Base-by-base conservation (phyloP, 2,329 filamentous ascomycete species). In the Sporothrix variecibatus region DNA sequence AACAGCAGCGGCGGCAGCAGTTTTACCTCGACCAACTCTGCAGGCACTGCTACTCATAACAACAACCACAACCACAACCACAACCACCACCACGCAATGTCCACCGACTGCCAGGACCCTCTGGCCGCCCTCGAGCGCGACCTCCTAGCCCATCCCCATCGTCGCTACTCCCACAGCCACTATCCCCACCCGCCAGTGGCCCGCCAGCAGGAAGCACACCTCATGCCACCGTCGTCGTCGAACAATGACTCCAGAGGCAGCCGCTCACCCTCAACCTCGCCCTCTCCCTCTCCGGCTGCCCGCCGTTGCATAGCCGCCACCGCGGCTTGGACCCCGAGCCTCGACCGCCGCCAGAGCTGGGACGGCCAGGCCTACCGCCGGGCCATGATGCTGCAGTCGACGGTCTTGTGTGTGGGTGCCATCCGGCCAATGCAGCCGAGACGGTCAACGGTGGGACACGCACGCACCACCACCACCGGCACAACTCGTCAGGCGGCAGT, bases 341-440 rank as follows among this genome's bases (percentile, higher is more conserved):
- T 84, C 72, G 80, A 83, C 76, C 83, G 85, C 11, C 84, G 86
- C 65, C 85, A 86, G 79, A 88, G 86, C 81, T 90, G 85, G 83
- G 85, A 82, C 78, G 82, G 82, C 49, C 85, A 90, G 80, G 87
- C 88, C 78, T 84, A 84, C 79, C 88, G 88, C 80, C 87, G 84
- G 76, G 81, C 81, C 72, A 78, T 87, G 80, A 76, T 76, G 75
- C 58, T 72, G 58, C 73, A 75, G 74, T 43, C 75, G 6, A 74
- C 68, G 2, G 73, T 72, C 3, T 67, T 76, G 26, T 3, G 31
- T 71, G 72, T 31, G 72, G 38, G 17, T 72, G 73, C 69, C 73
- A 74, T 9, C 68, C 72, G 12, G 9, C 17, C 2, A 26, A 65
- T 9, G 3, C 28, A 17, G 26, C 40, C 9, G 56, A 12, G 26